These are phyloP conservation scores for Creolimax fragrantissima DNA, from an alignment of 78 protist species.

Conservation along the genomic window DNA sequence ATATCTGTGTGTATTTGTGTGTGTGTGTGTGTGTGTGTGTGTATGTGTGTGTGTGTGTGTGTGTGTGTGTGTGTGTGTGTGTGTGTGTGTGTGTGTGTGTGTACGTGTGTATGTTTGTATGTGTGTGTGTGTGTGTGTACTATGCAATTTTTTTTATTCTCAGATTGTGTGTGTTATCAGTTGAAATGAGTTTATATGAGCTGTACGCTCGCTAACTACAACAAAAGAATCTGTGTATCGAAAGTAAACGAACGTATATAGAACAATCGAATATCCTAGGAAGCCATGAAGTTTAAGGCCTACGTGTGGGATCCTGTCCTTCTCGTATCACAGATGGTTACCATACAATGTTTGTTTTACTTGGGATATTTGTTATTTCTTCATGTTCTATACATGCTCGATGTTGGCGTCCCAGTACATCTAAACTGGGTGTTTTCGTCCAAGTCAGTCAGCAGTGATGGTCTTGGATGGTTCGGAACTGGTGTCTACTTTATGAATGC, in stretches of 20 bases:
- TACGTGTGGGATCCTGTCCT: neutral
- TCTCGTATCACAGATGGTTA: neutral
- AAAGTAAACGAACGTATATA: too few species aligned
- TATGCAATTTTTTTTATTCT: too few species aligned
- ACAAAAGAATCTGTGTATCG: too few species aligned
- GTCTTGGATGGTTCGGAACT: neutral
- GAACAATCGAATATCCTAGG: too few species aligned
- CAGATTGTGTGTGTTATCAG: too few species aligned
- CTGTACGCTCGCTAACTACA: too few species aligned
- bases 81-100: slow-evolving; percentile 2
- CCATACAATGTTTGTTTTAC: neutral
- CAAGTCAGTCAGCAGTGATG: neutral
- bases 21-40: slow-evolving; percentile 3
- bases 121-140: neutral
- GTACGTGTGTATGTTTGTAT: neutral
- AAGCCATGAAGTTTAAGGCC: too few species aligned
- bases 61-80: slow-evolving; percentile 5
- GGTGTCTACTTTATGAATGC: neutral
- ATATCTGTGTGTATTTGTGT: neutral
- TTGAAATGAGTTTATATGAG: too few species aligned
- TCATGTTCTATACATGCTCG: neutral
- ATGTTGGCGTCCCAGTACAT: neutral
- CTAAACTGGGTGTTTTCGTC: neutral
- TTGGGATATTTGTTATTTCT: neutral
- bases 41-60: neutral